Percentiles rank a stretch among this genome's conserved stretches.
Evolutionary conservation across 2,329 filamentous ascomycete genomes (phyloP).

Genomic region (Fusarium nodosum): DNA sequence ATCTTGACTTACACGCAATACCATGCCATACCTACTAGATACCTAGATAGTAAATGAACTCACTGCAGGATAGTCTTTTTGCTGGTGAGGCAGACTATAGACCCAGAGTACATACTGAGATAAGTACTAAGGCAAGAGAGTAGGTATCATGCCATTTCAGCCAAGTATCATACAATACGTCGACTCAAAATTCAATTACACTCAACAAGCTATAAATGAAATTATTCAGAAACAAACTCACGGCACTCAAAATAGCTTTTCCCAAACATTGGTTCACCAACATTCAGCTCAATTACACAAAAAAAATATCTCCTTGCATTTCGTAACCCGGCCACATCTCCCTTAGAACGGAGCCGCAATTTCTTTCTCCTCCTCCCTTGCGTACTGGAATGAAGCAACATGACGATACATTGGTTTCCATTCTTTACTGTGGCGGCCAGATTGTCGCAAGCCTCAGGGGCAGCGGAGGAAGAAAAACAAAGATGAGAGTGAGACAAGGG

Average conservation of each 20-base stretch:
- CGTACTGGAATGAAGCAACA: slow-evolving; percentile 37
- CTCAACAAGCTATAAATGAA: neutral
- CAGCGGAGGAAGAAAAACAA: slow-evolving; percentile 3
- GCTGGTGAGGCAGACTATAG: neutral
- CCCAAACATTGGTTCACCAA: neutral
- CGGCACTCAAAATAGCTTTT: slow-evolving; percentile 11
- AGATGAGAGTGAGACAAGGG: slow-evolving; percentile 12
- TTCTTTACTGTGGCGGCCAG: slow-evolving; percentile 33
- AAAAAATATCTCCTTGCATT: slow-evolving; percentile 18
- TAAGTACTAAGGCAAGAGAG: neutral
- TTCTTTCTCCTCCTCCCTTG: slow-evolving; percentile 36
- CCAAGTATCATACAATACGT: neutral
- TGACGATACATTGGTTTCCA: slow-evolving; percentile 28
- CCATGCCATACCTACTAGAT: neutral
- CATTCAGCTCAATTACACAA: slow-evolving; percentile 5
- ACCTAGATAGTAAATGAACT: neutral
- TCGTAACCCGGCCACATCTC: slow-evolving; percentile 20
- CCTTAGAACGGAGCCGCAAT: slow-evolving; percentile 34
- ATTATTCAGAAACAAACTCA: slow-evolving; percentile 23
- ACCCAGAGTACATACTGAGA: neutral
- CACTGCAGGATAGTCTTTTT: neutral
- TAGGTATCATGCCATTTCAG: neutral
- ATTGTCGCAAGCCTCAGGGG: slow-evolving; percentile 29
- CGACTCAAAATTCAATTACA: slow-evolving; percentile 28
- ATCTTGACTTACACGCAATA: neutral